Evolutionary conservation across 768 basidiomycete genomes (phyloP), one percentile per base, ranked within the genome.

Genomic region (Kwoniella sp.): DNA sequence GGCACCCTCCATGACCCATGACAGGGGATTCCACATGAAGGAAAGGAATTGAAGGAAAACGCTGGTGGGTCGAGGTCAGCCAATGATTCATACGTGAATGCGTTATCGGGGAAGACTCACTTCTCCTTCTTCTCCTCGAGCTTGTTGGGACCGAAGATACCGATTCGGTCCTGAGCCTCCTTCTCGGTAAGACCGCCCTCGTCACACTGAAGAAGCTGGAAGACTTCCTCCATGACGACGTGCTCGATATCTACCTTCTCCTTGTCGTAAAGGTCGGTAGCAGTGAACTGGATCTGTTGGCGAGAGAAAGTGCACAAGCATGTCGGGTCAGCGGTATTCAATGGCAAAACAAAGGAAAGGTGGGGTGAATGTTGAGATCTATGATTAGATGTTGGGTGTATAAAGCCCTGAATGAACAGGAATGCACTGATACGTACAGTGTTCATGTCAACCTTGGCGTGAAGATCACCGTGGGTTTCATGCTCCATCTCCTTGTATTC

Each of bases 11-110:
- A 98, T 98, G 82, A 98, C 95, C 95, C 95, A 98, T 34, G 95
- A 98, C 13, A 98, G 85, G 50, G 95, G 95, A 84, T 98, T 98
- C 95, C 95, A 98, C 95, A 97, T 98, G 86, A 98, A 98, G 80
- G 88, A 88, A 73, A 93, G 83, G 82, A 94, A 93, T 90, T 93
- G 93, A 31, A 97, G 87, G 82, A 97, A 86, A 2, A 93, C 82
- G 65, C 93, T 95, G 66, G 1, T 45, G n/a, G 41, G 55, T 5
- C 34, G 13, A 29, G 15, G 68, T 73, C 55, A 73, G 71, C 60
- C 0, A 26, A 25, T 47, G 25, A 20, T 25, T 13, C 26, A 47
- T 23, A 23, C 54, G 13, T 13, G 8, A 51, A 60, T n/a, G n/a
- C n/a, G n/a, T n/a, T n/a, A n/a, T n/a, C n/a, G n/a, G n/a, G n/a